These are phyloP conservation scores for Colletotrichum sansevieriae DNA, from an alignment of 2,329 filamentous ascomycete species.

Conservation along the genomic window DNA sequence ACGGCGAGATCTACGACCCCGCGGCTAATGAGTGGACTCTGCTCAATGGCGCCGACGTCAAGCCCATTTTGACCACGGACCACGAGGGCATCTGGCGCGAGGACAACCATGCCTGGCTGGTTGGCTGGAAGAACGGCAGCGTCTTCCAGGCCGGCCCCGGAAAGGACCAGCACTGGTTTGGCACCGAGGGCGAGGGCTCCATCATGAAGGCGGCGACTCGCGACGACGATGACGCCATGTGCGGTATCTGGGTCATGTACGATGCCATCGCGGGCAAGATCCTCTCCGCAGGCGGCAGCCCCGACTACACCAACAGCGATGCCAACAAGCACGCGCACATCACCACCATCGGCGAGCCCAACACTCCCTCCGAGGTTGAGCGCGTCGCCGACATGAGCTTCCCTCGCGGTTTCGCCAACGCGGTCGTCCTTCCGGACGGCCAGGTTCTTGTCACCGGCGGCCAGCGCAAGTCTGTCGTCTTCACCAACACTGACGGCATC, in stretches of 20 bases:
- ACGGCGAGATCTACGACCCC: conserved; percentile 68
- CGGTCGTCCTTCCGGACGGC: conserved; percentile 63
- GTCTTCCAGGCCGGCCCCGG: conserved; percentile 69
- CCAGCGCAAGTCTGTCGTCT: conserved; percentile 56
- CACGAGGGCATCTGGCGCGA: conserved; percentile 63
- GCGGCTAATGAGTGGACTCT: conserved; percentile 59
- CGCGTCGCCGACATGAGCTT: conserved; percentile 51
- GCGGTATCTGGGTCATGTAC: conserved; percentile 69
- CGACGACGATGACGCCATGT: conserved; percentile 63
- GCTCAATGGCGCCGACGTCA: conserved; percentile 57
- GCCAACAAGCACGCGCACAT: conserved; percentile 61
- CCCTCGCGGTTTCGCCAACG: conserved; percentile 59
- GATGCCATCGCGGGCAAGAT: conserved; percentile 71
- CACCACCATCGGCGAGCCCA: conserved; percentile 58
- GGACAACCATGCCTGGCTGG: conserved; percentile 52
- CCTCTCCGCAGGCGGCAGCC: conserved; percentile 63
- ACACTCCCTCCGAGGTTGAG: conserved; percentile 45
- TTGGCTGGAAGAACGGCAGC: conserved; percentile 59
- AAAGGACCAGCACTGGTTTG: conserved; percentile 69
- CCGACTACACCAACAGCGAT: conserved; percentile 58
- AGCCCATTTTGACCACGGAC: conserved; percentile 64
- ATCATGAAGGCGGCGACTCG: conserved; percentile 58
- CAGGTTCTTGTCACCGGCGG: conserved; percentile 62
- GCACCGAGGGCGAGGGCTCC: conserved; percentile 57
- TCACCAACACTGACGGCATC: conserved; percentile 58